These are phyloP conservation scores for Psilocybe azurescens DNA, from an alignment of 768 basidiomycete species.

Conservation along the genomic window DNA sequence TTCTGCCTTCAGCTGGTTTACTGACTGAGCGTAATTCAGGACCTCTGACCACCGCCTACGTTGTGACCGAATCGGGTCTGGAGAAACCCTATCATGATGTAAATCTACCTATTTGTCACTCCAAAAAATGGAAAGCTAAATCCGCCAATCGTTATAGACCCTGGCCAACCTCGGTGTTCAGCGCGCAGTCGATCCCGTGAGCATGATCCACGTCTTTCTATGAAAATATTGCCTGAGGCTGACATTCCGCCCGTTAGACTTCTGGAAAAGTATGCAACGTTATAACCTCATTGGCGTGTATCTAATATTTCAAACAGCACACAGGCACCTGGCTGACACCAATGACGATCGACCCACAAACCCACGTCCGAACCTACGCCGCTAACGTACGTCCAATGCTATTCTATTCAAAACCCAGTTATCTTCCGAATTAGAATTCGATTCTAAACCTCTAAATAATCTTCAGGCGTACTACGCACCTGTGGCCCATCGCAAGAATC, in stretches of 20 bases:
- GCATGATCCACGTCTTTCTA: not conserved
- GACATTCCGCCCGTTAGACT: not conserved
- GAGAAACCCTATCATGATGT: constrained; percentile 9
- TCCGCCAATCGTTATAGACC: not conserved
- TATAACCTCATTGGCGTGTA: too few species aligned
- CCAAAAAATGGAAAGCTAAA: too few species aligned
- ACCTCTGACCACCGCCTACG: not conserved
- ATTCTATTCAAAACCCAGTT: not conserved
- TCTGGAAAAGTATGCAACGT: not conserved
- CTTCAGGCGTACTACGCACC: constrained; percentile 6
- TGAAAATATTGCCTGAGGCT: not conserved
- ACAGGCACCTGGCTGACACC: constrained; percentile 4
- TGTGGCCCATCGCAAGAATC: constrained; percentile 3
- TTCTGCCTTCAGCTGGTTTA: too few species aligned
- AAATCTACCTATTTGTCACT: not conserved
- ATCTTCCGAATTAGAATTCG: too few species aligned
- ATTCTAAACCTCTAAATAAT: not conserved
- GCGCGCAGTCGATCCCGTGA: constrained; percentile 2
- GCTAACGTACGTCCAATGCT: constrained; percentile 1
- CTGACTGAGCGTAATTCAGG: not conserved
- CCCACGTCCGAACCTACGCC: not conserved
- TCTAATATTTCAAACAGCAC: not conserved
- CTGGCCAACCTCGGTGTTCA: constrained; percentile 6
- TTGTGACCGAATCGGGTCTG: not conserved
- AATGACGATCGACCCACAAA: constrained; percentile 5